A percentile compares a stretch with the other conserved stretches of the same genome.
phyloP scores from a whole-genome alignment of 2,329 filamentous ascomycete genomes.

The Tolypocladium tropicale region DNA sequence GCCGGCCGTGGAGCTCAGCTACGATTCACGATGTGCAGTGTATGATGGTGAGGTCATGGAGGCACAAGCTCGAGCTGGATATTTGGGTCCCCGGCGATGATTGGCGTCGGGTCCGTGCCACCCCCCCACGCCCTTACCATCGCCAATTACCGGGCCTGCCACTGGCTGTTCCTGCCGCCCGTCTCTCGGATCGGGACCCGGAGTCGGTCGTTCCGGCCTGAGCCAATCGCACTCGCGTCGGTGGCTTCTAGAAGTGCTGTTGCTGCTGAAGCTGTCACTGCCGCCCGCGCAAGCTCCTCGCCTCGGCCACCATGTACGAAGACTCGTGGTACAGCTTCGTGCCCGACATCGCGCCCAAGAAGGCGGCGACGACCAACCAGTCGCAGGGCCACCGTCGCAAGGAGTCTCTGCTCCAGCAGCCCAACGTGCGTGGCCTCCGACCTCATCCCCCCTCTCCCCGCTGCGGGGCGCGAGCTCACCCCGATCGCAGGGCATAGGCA shows the following conservation, averaged over 20 bases:
- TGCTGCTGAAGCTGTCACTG: background rate
- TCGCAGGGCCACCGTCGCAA: conserved; percentile 50
- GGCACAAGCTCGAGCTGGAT: background rate
- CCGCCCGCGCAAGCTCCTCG: conserved; percentile 1
- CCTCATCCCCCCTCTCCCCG: conserved; percentile 4
- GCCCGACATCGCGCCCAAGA: conserved; percentile 46
- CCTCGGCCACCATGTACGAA: conserved; percentile 56
- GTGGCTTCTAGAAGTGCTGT: conserved; percentile 14
- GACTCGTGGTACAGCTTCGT: conserved; percentile 78
- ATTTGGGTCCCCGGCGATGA: background rate
- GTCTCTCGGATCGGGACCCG: conserved; percentile 14
- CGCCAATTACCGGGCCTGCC: background rate
- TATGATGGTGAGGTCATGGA: background rate
- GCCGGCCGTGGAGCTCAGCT: background rate
- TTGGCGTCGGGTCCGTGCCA: background rate
- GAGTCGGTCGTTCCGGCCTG: conserved; percentile 17
- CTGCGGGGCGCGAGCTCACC: conserved; percentile 13
- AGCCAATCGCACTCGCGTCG: conserved; percentile 14
- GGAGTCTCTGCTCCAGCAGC: conserved; percentile 58
- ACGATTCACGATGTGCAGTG: background rate
- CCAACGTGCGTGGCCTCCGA: conserved; percentile 39
- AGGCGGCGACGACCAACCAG: conserved; percentile 31
- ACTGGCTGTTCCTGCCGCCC: conserved; percentile 1
- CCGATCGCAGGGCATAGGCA: conserved; percentile 39
- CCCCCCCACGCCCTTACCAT: background rate